phyloP scores from a whole-genome alignment of 1,139 yeast species.

The Yamadazyma atlantica region DNA sequence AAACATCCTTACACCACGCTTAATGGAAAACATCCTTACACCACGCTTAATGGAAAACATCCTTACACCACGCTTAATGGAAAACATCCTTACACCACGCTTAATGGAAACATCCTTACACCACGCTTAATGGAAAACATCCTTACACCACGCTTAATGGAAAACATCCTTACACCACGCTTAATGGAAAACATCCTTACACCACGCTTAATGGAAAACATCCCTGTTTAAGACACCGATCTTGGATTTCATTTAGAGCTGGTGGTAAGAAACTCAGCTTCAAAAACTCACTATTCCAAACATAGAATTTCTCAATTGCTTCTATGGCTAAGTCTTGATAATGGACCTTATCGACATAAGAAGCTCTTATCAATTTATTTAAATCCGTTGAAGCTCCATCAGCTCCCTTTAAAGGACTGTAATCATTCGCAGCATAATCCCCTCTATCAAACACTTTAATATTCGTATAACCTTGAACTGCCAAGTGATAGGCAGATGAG shows the following conservation, averaged over 20 bases:
- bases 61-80: too few relatives aligned
- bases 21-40: too few relatives aligned
- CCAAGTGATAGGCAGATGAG: slow-evolving; percentile 10
- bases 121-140: too few relatives aligned
- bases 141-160: too few relatives aligned
- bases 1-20: too few relatives aligned
- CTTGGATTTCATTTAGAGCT: slow-evolving; percentile 1
- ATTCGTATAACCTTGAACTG: slow-evolving; percentile 6
- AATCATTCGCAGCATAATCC: slow-evolving; percentile 18
- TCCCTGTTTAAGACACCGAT: slow-evolving; percentile 5
- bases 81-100: too few relatives aligned
- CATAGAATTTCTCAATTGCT: slow-evolving; percentile 29
- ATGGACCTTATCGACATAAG: slow-evolving; percentile 33
- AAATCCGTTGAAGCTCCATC: slow-evolving; percentile 43
- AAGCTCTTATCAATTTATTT: slow-evolving; percentile 38
- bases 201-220: too few relatives aligned
- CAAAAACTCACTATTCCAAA: slow-evolving; percentile 24
- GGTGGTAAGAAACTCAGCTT: slow-evolving; percentile 2
- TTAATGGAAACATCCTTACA: too few relatives aligned
- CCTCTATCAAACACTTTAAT: slow-evolving; percentile 8
- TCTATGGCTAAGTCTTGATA: slow-evolving; percentile 37
- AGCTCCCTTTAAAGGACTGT: slow-evolving; percentile 28
- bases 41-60: too few relatives aligned
- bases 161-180: too few relatives aligned
- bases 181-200: too few relatives aligned